Base-by-base conservation (phyloP, 257 asterid species). In the Fraxinus excelsior region DNA sequence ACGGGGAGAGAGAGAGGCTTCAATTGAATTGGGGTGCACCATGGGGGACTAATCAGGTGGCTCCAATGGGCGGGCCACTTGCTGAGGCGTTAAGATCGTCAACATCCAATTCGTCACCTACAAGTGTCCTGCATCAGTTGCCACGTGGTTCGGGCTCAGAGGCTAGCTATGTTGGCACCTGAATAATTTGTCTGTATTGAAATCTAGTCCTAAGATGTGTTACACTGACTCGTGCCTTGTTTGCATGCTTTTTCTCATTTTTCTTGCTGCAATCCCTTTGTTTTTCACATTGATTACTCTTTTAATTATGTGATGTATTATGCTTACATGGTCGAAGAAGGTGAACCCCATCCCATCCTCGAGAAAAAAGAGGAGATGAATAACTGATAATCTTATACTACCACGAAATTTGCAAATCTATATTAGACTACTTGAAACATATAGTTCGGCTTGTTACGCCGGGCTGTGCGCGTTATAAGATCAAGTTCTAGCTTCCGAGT, bases 81-180 rank as follows among this genome's bases (percentile, higher is more conserved):
- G 99, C 96, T 0, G 99, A 95, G 89, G 99, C 96, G 3, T 56
- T 95, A 82, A 81, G 97, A 75, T 90, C 94, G 0, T 91, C 97
- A 0, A 79, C 51, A n/a, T 78, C 96, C 31, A 80, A 68, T 35
- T 86, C 95, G 0, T 92, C 96, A 1, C 99, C 97, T 4, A 92
- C 92, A 0, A 94, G 99, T 25, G 95, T 92, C 76, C 85, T 92
- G 62, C 90, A 85, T 73, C 92, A 86, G 2, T 21, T 84, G 42
- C 42, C 85, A 16, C 79, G 86, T 4, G 83, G 74, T 46, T 78
- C 67, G 0, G 60, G 78, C 0, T 31, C 32, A 0, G 4, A 2
- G 32, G 32, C 32, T 31, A 31, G 32, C 32, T 3, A 31, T 31
- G 32, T 84, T 80, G 76, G 82, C 83, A 82, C 85, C 64, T 88